These are phyloP conservation scores for Russula dissimulans DNA, from an alignment of 768 basidiomycete species.

Conservation along the genomic window DNA sequence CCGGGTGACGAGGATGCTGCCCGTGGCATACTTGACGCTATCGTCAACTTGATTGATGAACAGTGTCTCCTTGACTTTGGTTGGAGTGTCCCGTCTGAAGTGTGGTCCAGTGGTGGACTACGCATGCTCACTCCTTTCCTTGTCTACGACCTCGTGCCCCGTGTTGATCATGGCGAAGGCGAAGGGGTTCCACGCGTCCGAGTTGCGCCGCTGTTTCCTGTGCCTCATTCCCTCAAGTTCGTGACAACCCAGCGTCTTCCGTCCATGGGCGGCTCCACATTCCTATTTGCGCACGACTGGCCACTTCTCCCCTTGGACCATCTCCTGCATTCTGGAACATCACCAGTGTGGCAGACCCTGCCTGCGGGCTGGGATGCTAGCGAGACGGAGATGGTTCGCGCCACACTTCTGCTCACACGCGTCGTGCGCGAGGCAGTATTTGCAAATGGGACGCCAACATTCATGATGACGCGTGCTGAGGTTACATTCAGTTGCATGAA, in stretches of 20 bases:
- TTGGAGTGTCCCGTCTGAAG: conserved; percentile 29
- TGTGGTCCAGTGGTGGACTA: conserved; percentile 48
- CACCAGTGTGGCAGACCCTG: conserved; percentile 57
- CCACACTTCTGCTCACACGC: conserved; percentile 53
- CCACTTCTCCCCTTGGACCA: conserved; percentile 60
- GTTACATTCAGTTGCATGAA: conserved; percentile 78
- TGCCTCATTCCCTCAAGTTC: conserved; percentile 45
- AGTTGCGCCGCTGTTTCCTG: conserved; percentile 43
- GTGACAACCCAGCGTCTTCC: conserved; percentile 47
- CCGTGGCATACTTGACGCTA: conserved; percentile 33
- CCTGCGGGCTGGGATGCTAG: conserved; percentile 69
- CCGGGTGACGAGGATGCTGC: conserved; percentile 71
- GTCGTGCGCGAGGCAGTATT: conserved; percentile 39
- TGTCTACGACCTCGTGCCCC: conserved; percentile 35
- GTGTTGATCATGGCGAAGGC: conserved; percentile 13
- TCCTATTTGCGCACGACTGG: conserved; percentile 58
- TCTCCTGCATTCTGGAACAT: conserved; percentile 68
- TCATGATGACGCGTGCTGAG: conserved; percentile 44
- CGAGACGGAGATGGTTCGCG: conserved; percentile 68
- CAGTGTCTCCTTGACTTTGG: conserved; percentile 35
- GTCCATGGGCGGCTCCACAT: conserved; percentile 25
- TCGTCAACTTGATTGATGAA: conserved; percentile 30
- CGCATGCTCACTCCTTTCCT: conserved; percentile 53
- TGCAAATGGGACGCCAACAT: conserved; percentile 33
- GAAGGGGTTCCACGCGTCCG: conserved; percentile 19